Percentiles rank a stretch among this genome's conserved stretches.
These are phyloP conservation scores for Chenopodium berlandieri DNA, from an alignment of 148 eudicot species.

Conservation along the genomic window DNA sequence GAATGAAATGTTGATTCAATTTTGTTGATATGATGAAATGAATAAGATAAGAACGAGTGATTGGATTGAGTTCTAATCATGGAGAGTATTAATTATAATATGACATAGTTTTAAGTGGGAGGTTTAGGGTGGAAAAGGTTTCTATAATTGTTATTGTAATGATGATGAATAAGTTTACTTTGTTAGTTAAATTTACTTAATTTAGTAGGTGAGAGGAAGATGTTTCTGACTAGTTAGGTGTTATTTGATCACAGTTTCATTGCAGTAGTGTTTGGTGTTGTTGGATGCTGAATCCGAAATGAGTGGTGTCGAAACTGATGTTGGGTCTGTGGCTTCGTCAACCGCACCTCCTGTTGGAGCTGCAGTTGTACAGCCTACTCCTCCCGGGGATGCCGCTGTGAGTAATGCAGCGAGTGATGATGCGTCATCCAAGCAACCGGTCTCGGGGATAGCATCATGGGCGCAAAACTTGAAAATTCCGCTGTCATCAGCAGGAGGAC, in stretches of 20 bases:
- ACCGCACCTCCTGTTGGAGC: slow-evolving; percentile 30
- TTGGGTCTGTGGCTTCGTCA: slow-evolving; percentile 44
- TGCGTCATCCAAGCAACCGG: slow-evolving; percentile 50
- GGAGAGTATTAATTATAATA: neutral
- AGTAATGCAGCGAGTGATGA: slow-evolving; percentile 40
- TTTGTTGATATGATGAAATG: neutral
- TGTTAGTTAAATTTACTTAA: neutral
- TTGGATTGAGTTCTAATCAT: neutral
- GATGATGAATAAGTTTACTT: neutral
- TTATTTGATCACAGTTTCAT: neutral
- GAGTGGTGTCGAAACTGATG: slow-evolving; percentile 45
- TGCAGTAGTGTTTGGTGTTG: slow-evolving; percentile 12
- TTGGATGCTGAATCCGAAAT: slow-evolving; percentile 10
- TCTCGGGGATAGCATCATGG: slow-evolving; percentile 74
- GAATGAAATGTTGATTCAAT: neutral
- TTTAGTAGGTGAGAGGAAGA: neutral
- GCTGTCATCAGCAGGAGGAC: slow-evolving; percentile 47
- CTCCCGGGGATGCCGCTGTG: slow-evolving; percentile 33
- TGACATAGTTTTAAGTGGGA: neutral
- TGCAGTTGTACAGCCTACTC: slow-evolving; percentile 36
- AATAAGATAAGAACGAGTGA: neutral
- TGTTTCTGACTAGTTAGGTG: neutral
- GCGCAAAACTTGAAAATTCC: slow-evolving; percentile 75
- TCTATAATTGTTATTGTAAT: neutral
- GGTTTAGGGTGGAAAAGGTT: neutral